A percentile compares a stretch with the other conserved stretches of the same genome.
Evolutionary conservation across 2,329 filamentous ascomycete genomes (phyloP).

Genomic region (Fusarium nisikadoi): DNA sequence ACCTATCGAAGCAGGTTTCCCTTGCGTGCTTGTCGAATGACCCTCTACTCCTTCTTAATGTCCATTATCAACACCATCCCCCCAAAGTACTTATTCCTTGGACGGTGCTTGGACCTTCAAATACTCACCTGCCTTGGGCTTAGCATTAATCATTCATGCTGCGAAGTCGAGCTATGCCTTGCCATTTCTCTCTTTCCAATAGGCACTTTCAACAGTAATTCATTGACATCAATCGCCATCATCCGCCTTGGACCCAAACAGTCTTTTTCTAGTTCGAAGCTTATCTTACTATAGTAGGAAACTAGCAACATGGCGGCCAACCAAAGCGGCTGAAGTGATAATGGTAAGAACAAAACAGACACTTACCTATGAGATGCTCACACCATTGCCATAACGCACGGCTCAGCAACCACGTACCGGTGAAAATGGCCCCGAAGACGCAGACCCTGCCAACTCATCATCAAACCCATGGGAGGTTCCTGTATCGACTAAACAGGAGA

Average conservation of each 20-base stretch:
- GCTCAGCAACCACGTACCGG: background rate
- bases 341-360: background rate
- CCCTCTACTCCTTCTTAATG: background rate
- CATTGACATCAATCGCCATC: background rate
- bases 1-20: background rate
- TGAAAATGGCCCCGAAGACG: background rate
- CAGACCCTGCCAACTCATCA: background rate
- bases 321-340: no score
- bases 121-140: background rate
- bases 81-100: background rate
- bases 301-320: background rate
- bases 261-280: background rate
- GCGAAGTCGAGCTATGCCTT: background rate
- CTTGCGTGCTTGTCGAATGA: background rate
- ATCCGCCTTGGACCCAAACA: conserved; percentile 14
- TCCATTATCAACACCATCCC: background rate
- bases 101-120: background rate
- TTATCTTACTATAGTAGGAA: background rate
- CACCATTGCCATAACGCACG: background rate
- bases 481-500: background rate
- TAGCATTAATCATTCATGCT: background rate
- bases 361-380: background rate
- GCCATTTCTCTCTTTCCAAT: background rate
- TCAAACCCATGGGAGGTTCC: background rate
- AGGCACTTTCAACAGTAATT: background rate